phyloP scores from a whole-genome alignment of 2,329 filamentous ascomycete genomes.

The Fusarium fujikuroi region DNA sequence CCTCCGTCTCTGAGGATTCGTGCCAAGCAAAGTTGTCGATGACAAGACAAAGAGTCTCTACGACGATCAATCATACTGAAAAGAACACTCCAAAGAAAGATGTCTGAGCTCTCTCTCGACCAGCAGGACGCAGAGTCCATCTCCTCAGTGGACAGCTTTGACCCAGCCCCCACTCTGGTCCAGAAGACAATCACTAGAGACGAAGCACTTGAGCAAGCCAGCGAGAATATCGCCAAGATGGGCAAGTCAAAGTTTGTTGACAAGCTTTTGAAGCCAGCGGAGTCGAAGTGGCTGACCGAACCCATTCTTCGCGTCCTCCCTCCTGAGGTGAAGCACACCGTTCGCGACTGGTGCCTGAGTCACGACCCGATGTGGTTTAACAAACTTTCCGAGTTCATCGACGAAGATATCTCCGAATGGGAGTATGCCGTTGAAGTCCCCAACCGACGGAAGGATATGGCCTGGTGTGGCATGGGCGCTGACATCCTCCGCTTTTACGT shows the following conservation, averaged over 20 bases:
- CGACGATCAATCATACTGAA: accelerated
- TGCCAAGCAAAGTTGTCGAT: accelerated
- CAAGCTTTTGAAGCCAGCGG: not conserved
- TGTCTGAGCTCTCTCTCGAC: accelerated
- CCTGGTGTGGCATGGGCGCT: not conserved
- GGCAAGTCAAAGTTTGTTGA: not conserved
- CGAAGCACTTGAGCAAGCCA: not conserved
- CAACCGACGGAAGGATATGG: not conserved
- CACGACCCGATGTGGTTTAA: not conserved
- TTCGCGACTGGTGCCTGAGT: not conserved
- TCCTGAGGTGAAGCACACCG: not conserved
- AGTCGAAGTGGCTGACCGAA: not conserved
- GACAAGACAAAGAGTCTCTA: accelerated
- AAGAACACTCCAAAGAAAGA: not conserved
- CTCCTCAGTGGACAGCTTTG: not conserved
- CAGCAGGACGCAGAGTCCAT: not conserved
- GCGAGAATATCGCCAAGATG: not conserved
- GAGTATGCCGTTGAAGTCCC: not conserved
- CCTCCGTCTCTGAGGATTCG: accelerated
- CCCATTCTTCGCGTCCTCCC: not conserved
- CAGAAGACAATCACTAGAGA: not conserved
- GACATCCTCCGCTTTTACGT: not conserved
- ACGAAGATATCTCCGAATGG: not conserved
- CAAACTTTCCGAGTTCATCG: not conserved
- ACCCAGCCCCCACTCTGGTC: not conserved